Evolutionary conservation across 2,329 filamentous ascomycete genomes (phyloP), one percentile per base, ranked within the genome.

Genomic region (Ascomycota sp.): DNA sequence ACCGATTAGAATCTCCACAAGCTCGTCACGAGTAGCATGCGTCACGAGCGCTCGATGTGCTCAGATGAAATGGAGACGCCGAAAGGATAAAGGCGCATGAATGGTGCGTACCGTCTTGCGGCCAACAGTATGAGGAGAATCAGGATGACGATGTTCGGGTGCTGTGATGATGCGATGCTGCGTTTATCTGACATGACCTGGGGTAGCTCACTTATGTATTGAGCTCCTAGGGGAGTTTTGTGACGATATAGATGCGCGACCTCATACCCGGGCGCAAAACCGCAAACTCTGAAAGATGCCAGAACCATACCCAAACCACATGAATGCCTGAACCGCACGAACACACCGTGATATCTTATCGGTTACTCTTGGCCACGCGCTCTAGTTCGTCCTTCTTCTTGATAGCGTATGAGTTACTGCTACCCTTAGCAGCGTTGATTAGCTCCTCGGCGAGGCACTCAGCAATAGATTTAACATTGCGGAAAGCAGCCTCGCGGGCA

Each of bases 341-440:
- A 9, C 8, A 10, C 38, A 40, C 44, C 53, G 46, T 12, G 13
- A 11, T 28, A 19, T 9, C 85, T 85, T 95, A 98, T 78, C 89
- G 81, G 78, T 98, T 98, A 75, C 74, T 82, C 82, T 98, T 98
- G 67, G 89, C 89, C 53, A 98, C 89, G 89, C 89, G 89, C 79
- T 98, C 89, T 69, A 98, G 66, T 79, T 98, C 91, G 64, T 98
- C 89, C 86, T 98, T 98, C 83, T 98, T 98, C 83, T 98, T 98
- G 77, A 98, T 98, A 55, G 91, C 89, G 63, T 95, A 98, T 48
- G 85, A 94, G 83, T 98, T 98, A 69, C 80, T 91, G 76, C 79
- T 91, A 56, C 89, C 89, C 82, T 98, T 98, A 63, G 91, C 91
- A 59, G 91, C 91, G 74, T 98, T 98, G 78, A 98, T 95, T 61